phyloP scores from a whole-genome alignment of 129 eudicot genomes.

The Flaveria robusta region DNA sequence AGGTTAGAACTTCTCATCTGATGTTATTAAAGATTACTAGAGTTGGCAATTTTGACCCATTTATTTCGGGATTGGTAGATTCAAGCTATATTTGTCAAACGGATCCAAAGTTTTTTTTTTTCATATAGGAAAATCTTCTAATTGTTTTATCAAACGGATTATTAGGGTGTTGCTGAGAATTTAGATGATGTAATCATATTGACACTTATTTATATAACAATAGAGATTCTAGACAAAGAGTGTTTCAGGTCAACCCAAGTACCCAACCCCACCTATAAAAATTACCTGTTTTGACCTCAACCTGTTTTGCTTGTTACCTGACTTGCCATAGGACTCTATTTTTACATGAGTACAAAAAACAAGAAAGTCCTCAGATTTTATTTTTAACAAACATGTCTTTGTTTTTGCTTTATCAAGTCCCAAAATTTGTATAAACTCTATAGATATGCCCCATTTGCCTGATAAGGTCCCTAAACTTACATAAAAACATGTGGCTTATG shows the following conservation, averaged over 20 bases:
- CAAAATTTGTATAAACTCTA: neutral
- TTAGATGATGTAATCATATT: neutral
- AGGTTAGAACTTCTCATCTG: conserved; percentile 46
- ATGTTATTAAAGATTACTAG: neutral
- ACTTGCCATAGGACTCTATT: too few relatives aligned
- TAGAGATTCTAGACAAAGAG: neutral
- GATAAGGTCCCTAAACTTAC: too few relatives aligned
- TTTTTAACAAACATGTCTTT: neutral
- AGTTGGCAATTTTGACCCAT: neutral
- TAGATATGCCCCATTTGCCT: neutral
- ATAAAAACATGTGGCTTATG: too few relatives aligned
- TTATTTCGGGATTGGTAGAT: neutral
- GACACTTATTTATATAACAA: neutral
- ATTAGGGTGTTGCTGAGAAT: neutral
- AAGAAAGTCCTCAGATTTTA: neutral
- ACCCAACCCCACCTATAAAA: neutral
- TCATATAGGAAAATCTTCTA: too few relatives aligned
- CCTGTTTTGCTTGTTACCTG: neutral
- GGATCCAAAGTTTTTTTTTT: neutral
- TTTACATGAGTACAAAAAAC: too few relatives aligned
- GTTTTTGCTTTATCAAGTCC: neutral
- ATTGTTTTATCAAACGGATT: neutral
- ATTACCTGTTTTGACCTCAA: neutral
- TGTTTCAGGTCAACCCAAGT: neutral
- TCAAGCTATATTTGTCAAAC: neutral